These are phyloP conservation scores for Myxozyma lipomycoides DNA, from an alignment of 805 yeast genomes.

Conservation along the genomic window DNA sequence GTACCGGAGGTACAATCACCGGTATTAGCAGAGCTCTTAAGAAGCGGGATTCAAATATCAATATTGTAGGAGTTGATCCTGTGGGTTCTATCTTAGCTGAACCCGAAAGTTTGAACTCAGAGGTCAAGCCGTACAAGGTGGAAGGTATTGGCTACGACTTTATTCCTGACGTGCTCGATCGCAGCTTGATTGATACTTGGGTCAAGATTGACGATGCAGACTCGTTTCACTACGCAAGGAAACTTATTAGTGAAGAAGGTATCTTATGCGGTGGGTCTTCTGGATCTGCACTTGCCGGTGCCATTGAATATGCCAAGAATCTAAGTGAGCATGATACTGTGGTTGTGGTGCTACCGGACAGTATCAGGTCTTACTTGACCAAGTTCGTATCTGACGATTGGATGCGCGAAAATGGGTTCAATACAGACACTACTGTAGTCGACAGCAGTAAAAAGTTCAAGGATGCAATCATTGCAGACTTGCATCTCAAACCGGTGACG, in stretches of 20 bases:
- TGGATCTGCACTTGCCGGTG: slow-evolving; percentile 79
- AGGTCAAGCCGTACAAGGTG: slow-evolving; percentile 61
- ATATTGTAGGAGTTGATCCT: slow-evolving; percentile 80
- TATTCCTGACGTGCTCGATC: slow-evolving; percentile 72
- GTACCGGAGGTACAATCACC: slow-evolving; percentile 88
- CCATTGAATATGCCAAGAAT: slow-evolving; percentile 62
- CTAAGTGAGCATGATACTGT: slow-evolving; percentile 69
- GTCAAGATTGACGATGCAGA: slow-evolving; percentile 81
- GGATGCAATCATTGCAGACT: slow-evolving; percentile 60
- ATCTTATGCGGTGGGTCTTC: slow-evolving; percentile 86
- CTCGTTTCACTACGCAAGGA: slow-evolving; percentile 74
- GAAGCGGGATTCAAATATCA: slow-evolving; percentile 59
- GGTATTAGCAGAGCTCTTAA: slow-evolving; percentile 77
- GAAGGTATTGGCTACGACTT: slow-evolving; percentile 92
- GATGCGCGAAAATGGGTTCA: slow-evolving; percentile 73
- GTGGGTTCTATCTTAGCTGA: slow-evolving; percentile 78
- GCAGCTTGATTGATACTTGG: slow-evolving; percentile 69
- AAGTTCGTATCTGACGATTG: slow-evolving; percentile 89
- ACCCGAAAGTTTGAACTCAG: slow-evolving; percentile 66
- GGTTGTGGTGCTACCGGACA: slow-evolving; percentile 81
- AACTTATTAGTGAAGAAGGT: slow-evolving; percentile 80
- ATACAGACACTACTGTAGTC: slow-evolving; percentile 13
- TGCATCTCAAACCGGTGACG: slow-evolving; percentile 75
- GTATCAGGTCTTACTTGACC: slow-evolving; percentile 79
- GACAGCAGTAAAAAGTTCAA: slow-evolving; percentile 37